Conservation (phyloP, 768 basidiomycete genomes). For the Tulasnella sp. region DNA sequence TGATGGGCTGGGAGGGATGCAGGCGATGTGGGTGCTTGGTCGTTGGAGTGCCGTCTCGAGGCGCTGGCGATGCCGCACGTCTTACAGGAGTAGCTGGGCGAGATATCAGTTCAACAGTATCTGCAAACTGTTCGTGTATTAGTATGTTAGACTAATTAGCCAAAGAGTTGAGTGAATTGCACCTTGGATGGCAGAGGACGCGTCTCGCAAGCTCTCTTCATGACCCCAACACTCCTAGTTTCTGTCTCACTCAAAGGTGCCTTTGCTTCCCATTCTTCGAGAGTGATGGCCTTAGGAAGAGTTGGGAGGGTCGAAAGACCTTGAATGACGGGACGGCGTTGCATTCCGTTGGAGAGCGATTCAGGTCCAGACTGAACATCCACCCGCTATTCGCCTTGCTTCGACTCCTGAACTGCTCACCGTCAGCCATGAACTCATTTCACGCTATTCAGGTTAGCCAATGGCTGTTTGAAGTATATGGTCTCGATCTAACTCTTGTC, state of each 20-base stretch:
- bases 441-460: constrained; percentile 19
- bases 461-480: constrained; percentile 16
- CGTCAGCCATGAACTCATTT: constrained; percentile 16
- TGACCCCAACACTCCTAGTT: constrained; percentile 46
- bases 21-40: constrained; percentile 33
- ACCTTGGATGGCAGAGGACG: constrained; percentile 69
- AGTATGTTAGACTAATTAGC: neutral
- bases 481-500: constrained; percentile 68
- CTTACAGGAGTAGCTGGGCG: constrained; percentile 39
- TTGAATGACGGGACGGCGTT: constrained; percentile 8
- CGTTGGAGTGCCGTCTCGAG: constrained; percentile 20
- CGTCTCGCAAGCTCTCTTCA: constrained; percentile 52
- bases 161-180: neutral
- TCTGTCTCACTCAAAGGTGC: constrained; percentile 65
- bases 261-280: constrained; percentile 88
- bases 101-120: constrained; percentile 34
- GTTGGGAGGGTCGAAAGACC: constrained; percentile 1
- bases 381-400: constrained; percentile 3
- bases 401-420: constrained; percentile 1
- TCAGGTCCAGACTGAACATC: constrained; percentile 5
- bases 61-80: constrained; percentile 24
- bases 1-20: constrained; percentile 66
- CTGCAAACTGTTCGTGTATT: constrained; percentile 26
- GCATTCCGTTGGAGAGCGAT: constrained; percentile 1
- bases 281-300: constrained; percentile 38